These are phyloP conservation scores for Saturnispora besseyi DNA, from an alignment of 805 yeast species.

Conservation along the genomic window DNA sequence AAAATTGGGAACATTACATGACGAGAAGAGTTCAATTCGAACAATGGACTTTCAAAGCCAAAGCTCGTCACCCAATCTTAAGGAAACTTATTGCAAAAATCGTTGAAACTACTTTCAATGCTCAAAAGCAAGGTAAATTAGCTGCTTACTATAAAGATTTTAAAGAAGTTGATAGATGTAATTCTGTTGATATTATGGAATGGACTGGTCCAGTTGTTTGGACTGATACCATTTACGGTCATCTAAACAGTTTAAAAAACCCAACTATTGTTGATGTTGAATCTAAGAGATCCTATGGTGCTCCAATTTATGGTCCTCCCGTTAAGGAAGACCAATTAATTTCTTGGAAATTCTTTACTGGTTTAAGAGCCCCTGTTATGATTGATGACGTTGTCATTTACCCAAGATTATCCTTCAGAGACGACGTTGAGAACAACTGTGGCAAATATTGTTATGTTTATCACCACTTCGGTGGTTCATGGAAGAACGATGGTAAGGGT, in stretches of 20 bases:
- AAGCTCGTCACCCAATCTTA: constrained; percentile 52
- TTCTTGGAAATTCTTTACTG: constrained; percentile 29
- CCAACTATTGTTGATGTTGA: constrained; percentile 29
- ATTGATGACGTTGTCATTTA: constrained; percentile 28
- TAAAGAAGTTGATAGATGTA: constrained; percentile 30
- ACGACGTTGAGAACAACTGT: constrained; percentile 27
- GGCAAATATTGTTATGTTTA: constrained; percentile 28
- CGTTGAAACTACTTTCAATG: constrained; percentile 40
- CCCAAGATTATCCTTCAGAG: constrained; percentile 28
- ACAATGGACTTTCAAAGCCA: constrained; percentile 54
- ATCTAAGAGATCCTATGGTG: constrained; percentile 23
- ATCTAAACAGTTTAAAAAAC: constrained; percentile 39
- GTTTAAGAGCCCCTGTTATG: constrained; percentile 28
- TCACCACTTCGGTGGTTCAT: constrained; percentile 31
- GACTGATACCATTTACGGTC: constrained; percentile 64
- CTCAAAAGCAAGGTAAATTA: constrained; percentile 27
- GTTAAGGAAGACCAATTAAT: constrained; percentile 20
- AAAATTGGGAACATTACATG: constrained; percentile 44
- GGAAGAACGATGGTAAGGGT: constrained; percentile 31
- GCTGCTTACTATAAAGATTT: constrained; percentile 30
- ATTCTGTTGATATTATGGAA: constrained; percentile 44
- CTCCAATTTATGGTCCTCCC: constrained; percentile 27
- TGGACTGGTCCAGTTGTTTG: constrained; percentile 80
- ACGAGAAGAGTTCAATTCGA: constrained; percentile 51
- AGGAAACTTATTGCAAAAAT: constrained; percentile 46